Evolutionary conservation across 805 yeast genomes (phyloP), one percentile per base, ranked within the genome.

Genomic region (Debaryomyces castellii): DNA sequence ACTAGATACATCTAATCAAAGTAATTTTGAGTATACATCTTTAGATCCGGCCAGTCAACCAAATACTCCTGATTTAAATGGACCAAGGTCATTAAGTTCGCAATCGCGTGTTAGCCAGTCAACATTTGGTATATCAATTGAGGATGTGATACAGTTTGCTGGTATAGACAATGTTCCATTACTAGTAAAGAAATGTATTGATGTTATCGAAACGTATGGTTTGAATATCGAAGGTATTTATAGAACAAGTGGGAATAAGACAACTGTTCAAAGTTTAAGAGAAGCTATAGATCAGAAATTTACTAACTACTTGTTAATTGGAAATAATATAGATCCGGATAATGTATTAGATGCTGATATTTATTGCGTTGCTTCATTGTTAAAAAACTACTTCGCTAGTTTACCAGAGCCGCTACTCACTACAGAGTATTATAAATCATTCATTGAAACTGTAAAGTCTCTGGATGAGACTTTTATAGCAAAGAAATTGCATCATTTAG

Each of bases 371-470:
- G 96, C 96, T 0, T 85, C 96, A 1, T 74, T 94, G 24, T 69
- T 92, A 44, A 94, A 94, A 67, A 77, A 82, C 40, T 94, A 87
- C 63, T 94, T 94, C 64, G 75, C 87, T 1, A 81, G 83, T 33
- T 74, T 94, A 43, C 98, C 98, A 0, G 96, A 88, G 52, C 95
- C 97, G 6, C 71, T 94, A 41, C 73, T 94, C 40, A 86, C 95
- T 0, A 62, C 63, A 9, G 87, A 79, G 50, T 80, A 80, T 47
- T 80, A 81, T 57, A 74, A 73, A 43, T 75, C 77, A 27, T 87
- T 89, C 57, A 66, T 89, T 40, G 82, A 80, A 32, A 87, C 90
- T 1, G 87, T 87, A 18, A 81, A 81, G 61, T 66, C 74, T 9
- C 46, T 53, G 33, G 74, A 72, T 52, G 75, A 69, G 50, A 58